Conservation (phyloP, 129 eudicot genomes). For the Lonicera japonica region DNA sequence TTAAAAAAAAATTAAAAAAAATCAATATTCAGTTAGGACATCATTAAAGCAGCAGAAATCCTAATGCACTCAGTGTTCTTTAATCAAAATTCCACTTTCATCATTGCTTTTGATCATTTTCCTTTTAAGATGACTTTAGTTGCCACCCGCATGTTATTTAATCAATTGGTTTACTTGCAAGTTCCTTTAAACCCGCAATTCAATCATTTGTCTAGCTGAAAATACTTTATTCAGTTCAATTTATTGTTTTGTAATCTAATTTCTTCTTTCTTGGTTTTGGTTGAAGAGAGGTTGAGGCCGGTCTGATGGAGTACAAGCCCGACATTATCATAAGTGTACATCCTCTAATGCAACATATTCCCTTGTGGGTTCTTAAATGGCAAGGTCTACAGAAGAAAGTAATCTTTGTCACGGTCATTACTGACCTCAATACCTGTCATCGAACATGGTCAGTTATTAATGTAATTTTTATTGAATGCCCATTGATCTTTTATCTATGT, state of each 20-base stretch:
- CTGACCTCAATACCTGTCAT: slow-evolving; percentile 91
- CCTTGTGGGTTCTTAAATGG: slow-evolving; percentile 93
- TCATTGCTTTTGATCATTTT: slow-evolving; percentile 3
- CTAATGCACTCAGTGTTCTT: too few species aligned
- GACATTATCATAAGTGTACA: slow-evolving; percentile 98
- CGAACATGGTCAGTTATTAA: slow-evolving; percentile 60
- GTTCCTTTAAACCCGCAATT: too few species aligned
- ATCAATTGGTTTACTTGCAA: too few species aligned
- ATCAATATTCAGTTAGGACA: too few species aligned
- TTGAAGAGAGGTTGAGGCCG: slow-evolving; percentile 91
- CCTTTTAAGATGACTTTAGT: not conserved
- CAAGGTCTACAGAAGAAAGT: slow-evolving; percentile 94
- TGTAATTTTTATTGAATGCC: not conserved
- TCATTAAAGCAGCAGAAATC: too few species aligned
- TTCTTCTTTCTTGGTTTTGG: not conserved
- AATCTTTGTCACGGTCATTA: slow-evolving; percentile 84
- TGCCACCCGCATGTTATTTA: slow-evolving; percentile 11
- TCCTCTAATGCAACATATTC: slow-evolving; percentile 98
- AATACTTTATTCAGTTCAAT: too few species aligned
- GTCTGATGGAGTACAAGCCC: slow-evolving; percentile 96
- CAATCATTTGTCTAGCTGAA: too few species aligned
- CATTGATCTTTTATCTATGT: not conserved
- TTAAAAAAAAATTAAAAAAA: too few species aligned
- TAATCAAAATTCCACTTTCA: not conserved
- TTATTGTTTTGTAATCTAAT: slow-evolving; percentile 6